phyloP scores from a whole-genome alignment of 140 eudicot genomes.

The Oenanthe javanica region DNA sequence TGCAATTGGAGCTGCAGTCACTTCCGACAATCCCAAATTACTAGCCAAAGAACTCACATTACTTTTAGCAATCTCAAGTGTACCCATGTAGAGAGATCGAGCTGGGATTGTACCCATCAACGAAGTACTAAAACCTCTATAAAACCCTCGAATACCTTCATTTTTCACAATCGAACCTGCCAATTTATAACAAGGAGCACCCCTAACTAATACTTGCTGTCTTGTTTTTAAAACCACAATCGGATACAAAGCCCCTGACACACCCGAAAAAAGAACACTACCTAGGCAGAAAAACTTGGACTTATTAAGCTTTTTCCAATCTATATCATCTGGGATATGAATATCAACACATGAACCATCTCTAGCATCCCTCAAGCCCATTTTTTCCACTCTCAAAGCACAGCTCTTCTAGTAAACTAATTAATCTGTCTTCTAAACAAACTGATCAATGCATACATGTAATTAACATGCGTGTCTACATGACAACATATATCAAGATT shows the following conservation, averaged over 20 bases:
- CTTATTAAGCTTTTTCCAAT: constrained; percentile 53
- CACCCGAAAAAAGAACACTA: constrained; percentile 45
- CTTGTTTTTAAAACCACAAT: constrained; percentile 47
- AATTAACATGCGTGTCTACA: not conserved
- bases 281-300: constrained; percentile 52
- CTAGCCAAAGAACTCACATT: constrained; percentile 36
- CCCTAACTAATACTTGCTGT: constrained; percentile 37
- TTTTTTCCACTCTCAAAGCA: constrained; percentile 13
- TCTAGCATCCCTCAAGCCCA: constrained; percentile 40
- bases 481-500: not conserved
- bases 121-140: constrained; percentile 52
- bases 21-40: constrained; percentile 39
- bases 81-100: constrained; percentile 52
- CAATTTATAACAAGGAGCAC: constrained; percentile 31
- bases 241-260: constrained; percentile 45
- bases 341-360: constrained; percentile 37
- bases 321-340: constrained; percentile 45
- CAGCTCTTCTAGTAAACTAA: not conserved
- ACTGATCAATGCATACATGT: too few relatives aligned
- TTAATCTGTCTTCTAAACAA: not conserved
- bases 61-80: constrained; percentile 52
- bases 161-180: constrained; percentile 23
- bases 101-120: constrained; percentile 60
- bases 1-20: constrained; percentile 36
- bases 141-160: constrained; percentile 50